Evolutionary conservation across 2,329 filamentous ascomycete species (phyloP).

Genomic region (Epichloe uncinata): DNA sequence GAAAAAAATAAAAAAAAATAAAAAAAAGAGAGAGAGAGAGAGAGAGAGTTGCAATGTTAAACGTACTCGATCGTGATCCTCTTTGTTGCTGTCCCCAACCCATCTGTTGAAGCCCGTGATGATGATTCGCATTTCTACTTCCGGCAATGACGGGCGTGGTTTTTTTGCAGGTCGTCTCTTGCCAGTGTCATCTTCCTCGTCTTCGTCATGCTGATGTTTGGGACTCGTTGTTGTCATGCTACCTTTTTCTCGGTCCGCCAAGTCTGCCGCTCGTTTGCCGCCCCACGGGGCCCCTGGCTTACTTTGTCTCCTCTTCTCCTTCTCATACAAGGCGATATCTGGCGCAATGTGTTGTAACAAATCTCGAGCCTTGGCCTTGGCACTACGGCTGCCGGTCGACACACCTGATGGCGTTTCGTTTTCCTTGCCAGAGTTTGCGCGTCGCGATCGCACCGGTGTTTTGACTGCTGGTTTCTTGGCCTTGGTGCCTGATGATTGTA

Average conservation of each 20-base stretch:
- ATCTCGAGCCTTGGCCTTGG: constrained; percentile 72
- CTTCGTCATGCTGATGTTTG: constrained; percentile 30
- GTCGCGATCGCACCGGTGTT: constrained; percentile 29
- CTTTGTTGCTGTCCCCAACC: constrained; percentile 58
- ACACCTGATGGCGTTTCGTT: constrained; percentile 62
- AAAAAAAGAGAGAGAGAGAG: too few relatives aligned
- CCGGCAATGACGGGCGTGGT: constrained; percentile 43
- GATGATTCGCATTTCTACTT: constrained; percentile 61
- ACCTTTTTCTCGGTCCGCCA: constrained; percentile 40
- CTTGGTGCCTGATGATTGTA: constrained; percentile 18
- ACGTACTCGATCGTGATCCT: constrained; percentile 69
- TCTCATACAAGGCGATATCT: constrained; percentile 84
- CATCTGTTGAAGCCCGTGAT: constrained; percentile 78
- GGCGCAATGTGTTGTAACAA: constrained; percentile 64
- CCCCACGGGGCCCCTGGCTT: constrained; percentile 43
- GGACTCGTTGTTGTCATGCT: constrained; percentile 26
- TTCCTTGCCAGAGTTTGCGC: constrained; percentile 55
- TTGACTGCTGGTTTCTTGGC: constrained; percentile 9
- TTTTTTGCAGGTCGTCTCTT: constrained; percentile 45
- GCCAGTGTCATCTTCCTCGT: constrained; percentile 31
- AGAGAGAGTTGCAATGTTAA: background rate
- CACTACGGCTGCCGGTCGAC: constrained; percentile 66
- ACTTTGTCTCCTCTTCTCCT: constrained; percentile 67
- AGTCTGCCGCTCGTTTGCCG: constrained; percentile 47
- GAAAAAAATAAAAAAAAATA: background rate